Base-by-base conservation (phyloP, 148 eudicot species). In the Suaeda aralocaspica region DNA sequence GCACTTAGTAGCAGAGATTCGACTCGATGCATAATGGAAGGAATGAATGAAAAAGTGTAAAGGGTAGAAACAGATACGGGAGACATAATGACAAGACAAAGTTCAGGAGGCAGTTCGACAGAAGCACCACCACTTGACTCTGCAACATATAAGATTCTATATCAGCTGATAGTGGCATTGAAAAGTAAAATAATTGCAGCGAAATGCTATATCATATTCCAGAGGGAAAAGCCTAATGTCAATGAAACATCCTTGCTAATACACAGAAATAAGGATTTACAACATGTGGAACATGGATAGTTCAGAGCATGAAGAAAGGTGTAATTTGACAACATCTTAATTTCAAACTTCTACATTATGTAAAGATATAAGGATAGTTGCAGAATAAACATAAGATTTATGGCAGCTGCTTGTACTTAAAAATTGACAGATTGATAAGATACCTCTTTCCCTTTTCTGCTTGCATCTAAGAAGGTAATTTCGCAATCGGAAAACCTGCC, bases 31-130 rank as follows among this genome's bases (percentile, higher is more conserved):
- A 94, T 86, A 53, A 94, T 76, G 16, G 92, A 89, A 26, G 99
- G 88, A 15, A 87, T 69, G 64, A 85, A 89, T 1, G 96, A 87
- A 75, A 82, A 89, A 36, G 96, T 79, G 80, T 91, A 82, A 50
- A 86, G 39, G 0, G 89, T 91, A 59, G 76, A 45, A 49, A 82
- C 58, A 2, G 90, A 86, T 34, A 94, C 59, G 9, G 97, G 99
- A 49, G 96, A 83, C 92, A 94, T 87, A 36, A 94, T 65, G 5
- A 89, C 71, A 22, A 39, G 69, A 59, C 92, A 89, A 22, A 91
- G 80, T 75, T 94, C 97, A 16, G 99, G 97, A 62, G 99, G 98
- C 75, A 91, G 65, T 64, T 89, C 91, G 34, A 81, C 87, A 2
- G 60, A 70, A 42, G 81, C 69, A 49, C 58, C 69, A 49, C 58